A percentile compares a stretch with the other conserved stretches of the same genome.
These are phyloP conservation scores for Phytopythium ostracodes DNA, from an alignment of 352 stramenopile genomes.

Conservation along the genomic window DNA sequence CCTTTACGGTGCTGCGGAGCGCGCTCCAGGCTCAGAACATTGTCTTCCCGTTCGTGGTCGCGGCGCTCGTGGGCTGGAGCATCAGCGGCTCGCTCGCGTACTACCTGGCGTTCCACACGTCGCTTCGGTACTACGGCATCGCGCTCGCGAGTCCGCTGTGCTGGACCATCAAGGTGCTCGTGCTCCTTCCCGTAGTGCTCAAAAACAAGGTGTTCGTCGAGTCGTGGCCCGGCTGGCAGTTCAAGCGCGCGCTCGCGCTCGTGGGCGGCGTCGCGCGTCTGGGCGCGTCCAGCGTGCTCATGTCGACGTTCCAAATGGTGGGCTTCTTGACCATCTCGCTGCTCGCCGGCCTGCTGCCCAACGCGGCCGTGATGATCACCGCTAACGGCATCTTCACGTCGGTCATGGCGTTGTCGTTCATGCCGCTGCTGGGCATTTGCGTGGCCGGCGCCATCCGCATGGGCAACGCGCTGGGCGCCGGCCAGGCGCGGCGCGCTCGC, in stretches of 20 bases:
- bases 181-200: slow-evolving; percentile 45
- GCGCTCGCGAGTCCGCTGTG: slow-evolving; percentile 44
- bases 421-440: slow-evolving; percentile 43
- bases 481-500: slow-evolving; percentile 32
- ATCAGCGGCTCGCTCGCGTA: slow-evolving; percentile 44
- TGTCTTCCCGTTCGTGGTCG: slow-evolving; percentile 42
- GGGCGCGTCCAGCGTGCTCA: slow-evolving; percentile 38
- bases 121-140: slow-evolving; percentile 52
- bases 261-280: slow-evolving; percentile 37
- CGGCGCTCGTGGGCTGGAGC: slow-evolving; percentile 33
- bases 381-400: slow-evolving; percentile 52
- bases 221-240: slow-evolving; percentile 58
- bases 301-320: slow-evolving; percentile 45
- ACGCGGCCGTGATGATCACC: slow-evolving; percentile 41
- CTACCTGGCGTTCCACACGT: slow-evolving; percentile 44
- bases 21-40: slow-evolving; percentile 64
- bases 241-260: slow-evolving; percentile 25
- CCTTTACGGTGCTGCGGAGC: slow-evolving; percentile 51
- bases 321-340: slow-evolving; percentile 43
- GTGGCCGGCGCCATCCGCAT: slow-evolving; percentile 49
- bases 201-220: slow-evolving; percentile 45
- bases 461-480: slow-evolving; percentile 53
- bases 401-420: slow-evolving; percentile 41
- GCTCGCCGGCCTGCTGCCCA: slow-evolving; percentile 47
- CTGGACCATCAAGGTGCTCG: slow-evolving; percentile 39